These are phyloP conservation scores for Botrytis galanthina DNA, from an alignment of 2,329 filamentous ascomycete species.

Conservation along the genomic window DNA sequence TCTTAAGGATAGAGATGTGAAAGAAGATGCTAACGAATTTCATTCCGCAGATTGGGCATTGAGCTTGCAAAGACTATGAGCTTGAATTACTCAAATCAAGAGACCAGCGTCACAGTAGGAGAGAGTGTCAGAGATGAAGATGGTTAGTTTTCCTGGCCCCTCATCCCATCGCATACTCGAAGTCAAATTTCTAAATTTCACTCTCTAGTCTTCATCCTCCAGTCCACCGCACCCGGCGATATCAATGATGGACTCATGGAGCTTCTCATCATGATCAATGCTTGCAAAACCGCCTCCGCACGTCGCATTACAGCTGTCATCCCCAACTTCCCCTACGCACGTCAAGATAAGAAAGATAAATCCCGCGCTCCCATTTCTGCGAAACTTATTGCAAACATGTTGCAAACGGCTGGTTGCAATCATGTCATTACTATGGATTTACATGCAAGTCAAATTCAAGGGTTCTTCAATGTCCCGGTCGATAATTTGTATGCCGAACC, in stretches of 20 bases:
- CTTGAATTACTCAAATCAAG: constrained; percentile 82
- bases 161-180: background rate
- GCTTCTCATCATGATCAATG: constrained; percentile 96
- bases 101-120: constrained; percentile 88
- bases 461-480: constrained; percentile 82
- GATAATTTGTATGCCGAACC: constrained; percentile 90
- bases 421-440: constrained; percentile 96
- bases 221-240: constrained; percentile 91
- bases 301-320: constrained; percentile 93
- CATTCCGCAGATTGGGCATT: constrained; percentile 61
- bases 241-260: constrained; percentile 99
- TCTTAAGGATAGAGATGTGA: constrained; percentile 13
- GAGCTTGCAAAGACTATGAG: constrained; percentile 77
- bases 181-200: background rate
- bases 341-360: constrained; percentile 97
- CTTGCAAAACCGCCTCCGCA: constrained; percentile 81
- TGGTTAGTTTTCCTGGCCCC: constrained; percentile 46
- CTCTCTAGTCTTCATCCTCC: constrained; percentile 81
- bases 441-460: constrained; percentile 90
- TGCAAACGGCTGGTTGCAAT: constrained; percentile 90
- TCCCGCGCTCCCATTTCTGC: constrained; percentile 94
- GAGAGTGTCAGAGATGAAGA: constrained; percentile 97
- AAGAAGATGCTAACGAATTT: constrained; percentile 5
- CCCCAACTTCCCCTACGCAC: constrained; percentile 93
- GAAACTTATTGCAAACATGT: constrained; percentile 95